phyloP scores from a whole-genome alignment of 129 eudicot genomes.

The Calendula officinalis region DNA sequence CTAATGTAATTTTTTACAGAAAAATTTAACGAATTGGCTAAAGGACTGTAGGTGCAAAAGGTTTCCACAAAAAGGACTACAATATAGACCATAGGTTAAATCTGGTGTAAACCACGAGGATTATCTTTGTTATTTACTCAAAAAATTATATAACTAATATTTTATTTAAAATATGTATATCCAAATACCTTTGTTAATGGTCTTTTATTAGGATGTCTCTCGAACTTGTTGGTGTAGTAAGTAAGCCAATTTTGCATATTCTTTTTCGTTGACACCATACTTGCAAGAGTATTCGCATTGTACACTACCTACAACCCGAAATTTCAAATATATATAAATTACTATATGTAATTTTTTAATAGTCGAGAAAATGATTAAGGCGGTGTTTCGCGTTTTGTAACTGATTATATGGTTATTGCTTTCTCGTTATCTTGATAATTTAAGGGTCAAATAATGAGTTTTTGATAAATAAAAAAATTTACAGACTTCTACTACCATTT shows the following conservation, averaged over 20 bases:
- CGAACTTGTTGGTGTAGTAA: constrained; percentile 77
- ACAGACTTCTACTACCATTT: background rate
- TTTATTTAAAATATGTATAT: constrained; percentile 11
- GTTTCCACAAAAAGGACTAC: too few species aligned
- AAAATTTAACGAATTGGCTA: too few species aligned
- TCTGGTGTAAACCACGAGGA: too few species aligned
- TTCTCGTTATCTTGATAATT: constrained; percentile 1
- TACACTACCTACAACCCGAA: constrained; percentile 61
- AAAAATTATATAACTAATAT: background rate
- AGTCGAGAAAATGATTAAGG: background rate
- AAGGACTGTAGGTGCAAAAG: too few species aligned
- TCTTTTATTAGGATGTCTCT: constrained; percentile 56
- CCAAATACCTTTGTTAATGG: constrained; percentile 73
- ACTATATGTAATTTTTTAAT: constrained; percentile 6
- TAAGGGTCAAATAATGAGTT: constrained; percentile 6
- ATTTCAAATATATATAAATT: constrained; percentile 9
- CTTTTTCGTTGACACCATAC: constrained; percentile 68
- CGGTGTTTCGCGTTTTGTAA: background rate
- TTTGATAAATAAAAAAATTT: background rate
- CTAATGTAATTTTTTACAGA: too few species aligned
- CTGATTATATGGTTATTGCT: background rate
- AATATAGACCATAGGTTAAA: too few species aligned
- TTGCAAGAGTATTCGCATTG: constrained; percentile 86
- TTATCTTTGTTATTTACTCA: too few species aligned
- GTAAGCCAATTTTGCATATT: constrained; percentile 67